These are phyloP conservation scores for Claviceps quebecensis DNA, from an alignment of 2,329 filamentous ascomycete genomes.

Conservation along the genomic window DNA sequence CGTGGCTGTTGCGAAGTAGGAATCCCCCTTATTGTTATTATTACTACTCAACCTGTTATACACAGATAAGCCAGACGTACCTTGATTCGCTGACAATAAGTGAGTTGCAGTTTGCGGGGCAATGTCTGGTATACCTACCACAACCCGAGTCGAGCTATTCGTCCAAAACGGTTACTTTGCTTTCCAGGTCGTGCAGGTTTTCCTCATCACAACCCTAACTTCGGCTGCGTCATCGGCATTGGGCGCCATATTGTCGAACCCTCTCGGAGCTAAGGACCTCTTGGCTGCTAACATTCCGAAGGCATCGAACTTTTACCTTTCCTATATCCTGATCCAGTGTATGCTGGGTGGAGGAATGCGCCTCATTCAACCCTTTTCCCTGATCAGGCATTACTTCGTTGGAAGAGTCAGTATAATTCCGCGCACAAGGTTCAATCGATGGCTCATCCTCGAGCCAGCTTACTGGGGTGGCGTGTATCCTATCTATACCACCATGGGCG, in stretches of 20 bases:
- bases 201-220: conserved; percentile 71
- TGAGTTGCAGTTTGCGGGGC: conserved; percentile 51
- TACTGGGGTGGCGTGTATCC: conserved; percentile 78
- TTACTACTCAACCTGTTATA: background rate
- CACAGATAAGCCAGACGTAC: background rate
- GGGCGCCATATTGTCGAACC: conserved; percentile 47
- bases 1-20: conserved; percentile 56
- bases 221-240: conserved; percentile 65
- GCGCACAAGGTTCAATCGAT: conserved; percentile 64
- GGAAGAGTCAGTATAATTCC: conserved; percentile 67
- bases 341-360: conserved; percentile 62
- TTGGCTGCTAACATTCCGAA: conserved; percentile 64
- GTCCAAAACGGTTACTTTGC: conserved; percentile 86
- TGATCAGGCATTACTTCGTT: conserved; percentile 42
- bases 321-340: conserved; percentile 86
- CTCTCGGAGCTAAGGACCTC: conserved; percentile 44
- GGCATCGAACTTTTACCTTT: conserved; percentile 87
- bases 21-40: background rate
- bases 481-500: conserved; percentile 65
- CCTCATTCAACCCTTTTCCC: conserved; percentile 55
- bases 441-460: conserved; percentile 57
- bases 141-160: conserved; percentile 69
- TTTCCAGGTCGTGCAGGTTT: conserved; percentile 85
- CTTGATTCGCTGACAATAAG: conserved; percentile 6
- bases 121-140: conserved; percentile 64